Base-by-base conservation (phyloP, 2,329 filamentous ascomycete genomes). In the Ophiostoma ips region DNA sequence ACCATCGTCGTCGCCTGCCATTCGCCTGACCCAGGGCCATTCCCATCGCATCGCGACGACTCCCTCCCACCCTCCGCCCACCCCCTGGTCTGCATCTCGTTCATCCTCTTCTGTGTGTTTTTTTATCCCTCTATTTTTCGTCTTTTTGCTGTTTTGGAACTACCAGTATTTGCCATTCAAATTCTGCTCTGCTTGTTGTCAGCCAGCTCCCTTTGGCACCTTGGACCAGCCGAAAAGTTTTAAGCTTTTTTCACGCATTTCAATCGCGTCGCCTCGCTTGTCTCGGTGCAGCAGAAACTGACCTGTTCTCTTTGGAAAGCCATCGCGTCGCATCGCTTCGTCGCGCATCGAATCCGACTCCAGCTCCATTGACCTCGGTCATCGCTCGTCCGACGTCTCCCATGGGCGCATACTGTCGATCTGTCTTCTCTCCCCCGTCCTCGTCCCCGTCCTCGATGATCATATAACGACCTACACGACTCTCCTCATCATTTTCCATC, bases 321-420 rank as follows among this genome's bases (percentile, higher is more conserved):
- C 30, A 43, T 24, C 40, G 24, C 40, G 16, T 21, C 40, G 40
- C 40, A 43, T 43, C 40, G 3, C 40, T 16, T 28, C 24, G n/a
- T 24, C 6, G 24, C 24, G 40, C 40, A 31, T 30, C 24, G 11
- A 10, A n/a, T 30, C 30, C 40, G n/a, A 18, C 24, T 9, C 40
- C 11, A n/a, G 4, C 9, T 12, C 15, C 24, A 30, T 31, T 43
- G 40, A 18, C 40, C 15, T 30, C 15, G 24, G 11, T 12, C 21
- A 24, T 30, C 16, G n/a, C 24, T 21, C 24, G 24, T 43, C 11
- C 4, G n/a, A n/a, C 24, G 15, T 40, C 50, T 59, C 65, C 43
- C 41, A 72, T 72, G 70, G 69, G 71, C 55, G 46, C 43, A 50
- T 34, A 48, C 33, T 24, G 9, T 40, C 40, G 47, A 50, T 45